phyloP scores from a whole-genome alignment of 129 eudicot genomes.

The Tanacetum coccineum region DNA sequence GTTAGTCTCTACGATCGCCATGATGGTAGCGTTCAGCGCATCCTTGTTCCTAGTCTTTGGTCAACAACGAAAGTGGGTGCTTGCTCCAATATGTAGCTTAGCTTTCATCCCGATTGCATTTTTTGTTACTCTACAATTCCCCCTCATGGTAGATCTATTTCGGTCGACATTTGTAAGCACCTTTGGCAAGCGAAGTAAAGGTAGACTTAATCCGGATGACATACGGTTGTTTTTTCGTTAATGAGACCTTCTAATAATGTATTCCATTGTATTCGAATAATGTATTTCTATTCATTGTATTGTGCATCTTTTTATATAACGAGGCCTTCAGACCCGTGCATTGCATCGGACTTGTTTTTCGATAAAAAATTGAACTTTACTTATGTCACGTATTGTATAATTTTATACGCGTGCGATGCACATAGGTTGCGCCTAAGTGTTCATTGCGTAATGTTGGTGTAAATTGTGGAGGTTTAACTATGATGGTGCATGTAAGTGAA shows the following conservation, averaged over 20 bases:
- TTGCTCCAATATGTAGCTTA: neutral
- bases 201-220: neutral
- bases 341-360: too few species aligned
- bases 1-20: slow-evolving; percentile 17
- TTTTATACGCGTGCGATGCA: too few species aligned
- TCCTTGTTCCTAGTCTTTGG: slow-evolving; percentile 15
- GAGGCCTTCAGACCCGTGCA: too few species aligned
- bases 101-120: slow-evolving; percentile 17
- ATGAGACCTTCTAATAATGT: neutral
- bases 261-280: too few species aligned
- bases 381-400: too few species aligned
- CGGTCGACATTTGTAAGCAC: neutral
- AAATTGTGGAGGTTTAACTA: too few species aligned
- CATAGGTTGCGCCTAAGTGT: too few species aligned
- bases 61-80: slow-evolving; percentile 12
- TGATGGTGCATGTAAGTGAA: too few species aligned
- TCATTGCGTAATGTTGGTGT: too few species aligned
- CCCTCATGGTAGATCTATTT: slow-evolving; percentile 17
- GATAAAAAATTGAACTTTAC: too few species aligned
- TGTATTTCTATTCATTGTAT: neutral
- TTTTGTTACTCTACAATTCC: slow-evolving; percentile 24
- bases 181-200: slow-evolving; percentile 4
- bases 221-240: neutral
- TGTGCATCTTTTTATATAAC: neutral
- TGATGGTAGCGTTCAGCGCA: slow-evolving; percentile 29